Base-by-base conservation (phyloP, 768 basidiomycete species). In the Mrakia gelida region DNA sequence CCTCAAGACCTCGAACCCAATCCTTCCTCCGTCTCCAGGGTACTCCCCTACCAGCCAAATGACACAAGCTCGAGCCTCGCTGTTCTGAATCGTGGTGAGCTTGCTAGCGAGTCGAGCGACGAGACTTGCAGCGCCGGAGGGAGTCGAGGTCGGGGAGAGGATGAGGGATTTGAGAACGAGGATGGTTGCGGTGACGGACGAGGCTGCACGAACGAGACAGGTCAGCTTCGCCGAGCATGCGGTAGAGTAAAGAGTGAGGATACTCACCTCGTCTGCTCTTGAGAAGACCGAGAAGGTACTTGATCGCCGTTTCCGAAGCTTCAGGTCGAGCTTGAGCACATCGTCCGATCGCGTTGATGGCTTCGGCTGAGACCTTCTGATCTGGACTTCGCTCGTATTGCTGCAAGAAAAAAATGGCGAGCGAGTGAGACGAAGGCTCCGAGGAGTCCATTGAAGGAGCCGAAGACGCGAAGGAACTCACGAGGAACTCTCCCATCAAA, bases 11-110 rank as follows among this genome's bases (percentile, higher is more conserved):
- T 99, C 97, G 0, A 90, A 72, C 89, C 83, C 80, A 81, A 82
- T 65, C 82, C 82, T 18, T 80, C 73, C 43, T 77, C 81, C 49
- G 21, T 73, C 79, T 13, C 87, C 87, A 26, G 92, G 89, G 82
- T 93, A 93, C 83, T 97, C 94, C 0, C 96, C 95, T 0, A 94
- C 94, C 0, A 98, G 88, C 94, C 96, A 97, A 34, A 94, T 85
- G 0, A 98, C 90, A 80, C 92, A 94, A 0, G 95, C 94, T 43
- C 93, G 86, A 1, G 95, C 94, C 81, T 90, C 88, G 1, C 90
- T 86, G 81, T 95, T 92, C 10, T 86, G 88, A 72, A 98, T 92
- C 73, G 90, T 90, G 70, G 94, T 92, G 67, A 96, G 88, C 45
- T 89, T 88, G 71, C 88, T 87, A 0, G 94, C 93, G 9, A 98